These are phyloP conservation scores for Trichoderma sp. DNA, from an alignment of 2,329 filamentous ascomycete species.

Conservation along the genomic window DNA sequence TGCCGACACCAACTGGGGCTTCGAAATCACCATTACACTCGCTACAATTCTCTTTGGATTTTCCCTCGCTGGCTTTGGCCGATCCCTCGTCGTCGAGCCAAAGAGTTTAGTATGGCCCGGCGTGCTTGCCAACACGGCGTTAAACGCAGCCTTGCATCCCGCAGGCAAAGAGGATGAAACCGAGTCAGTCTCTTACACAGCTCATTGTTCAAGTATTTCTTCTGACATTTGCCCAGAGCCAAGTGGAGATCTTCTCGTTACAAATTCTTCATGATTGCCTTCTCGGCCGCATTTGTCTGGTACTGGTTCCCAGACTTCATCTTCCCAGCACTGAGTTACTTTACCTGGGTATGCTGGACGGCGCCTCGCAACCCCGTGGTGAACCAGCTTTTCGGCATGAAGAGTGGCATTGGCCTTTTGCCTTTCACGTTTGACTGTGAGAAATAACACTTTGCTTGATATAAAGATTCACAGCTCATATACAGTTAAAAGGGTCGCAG, in stretches of 20 bases:
- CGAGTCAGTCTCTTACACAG: conserved; percentile 36
- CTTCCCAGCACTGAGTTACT: conserved; percentile 50
- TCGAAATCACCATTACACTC: conserved; percentile 53
- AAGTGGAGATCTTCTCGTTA: conserved; percentile 47
- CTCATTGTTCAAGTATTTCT: not conserved
- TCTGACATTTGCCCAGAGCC: not conserved
- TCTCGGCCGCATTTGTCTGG: conserved; percentile 46
- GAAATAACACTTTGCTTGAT: not conserved
- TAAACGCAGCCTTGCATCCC: conserved; percentile 49
- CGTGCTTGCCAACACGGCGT: conserved; percentile 52
- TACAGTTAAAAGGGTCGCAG: conserved; percentile 31
- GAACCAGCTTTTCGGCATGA: conserved; percentile 55
- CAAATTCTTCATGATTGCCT: conserved; percentile 50
- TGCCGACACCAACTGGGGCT: conserved; percentile 50
- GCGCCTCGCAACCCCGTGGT: conserved; percentile 51
- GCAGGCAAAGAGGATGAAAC: conserved; percentile 39
- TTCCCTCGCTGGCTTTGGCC: conserved; percentile 51
- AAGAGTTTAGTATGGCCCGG: conserved; percentile 57
- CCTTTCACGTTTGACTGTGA: conserved; percentile 50
- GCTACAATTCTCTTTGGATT: conserved; percentile 58
- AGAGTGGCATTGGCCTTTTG: conserved; percentile 45
- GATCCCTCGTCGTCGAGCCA: conserved; percentile 51
- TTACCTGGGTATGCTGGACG: conserved; percentile 55
- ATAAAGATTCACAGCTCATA: no score
- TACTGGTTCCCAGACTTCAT: conserved; percentile 57